A percentile compares a stretch with the other conserved stretches of the same genome.
Evolutionary conservation across 768 basidiomycete genomes (phyloP).

Genomic region (Tricholoma terreum): DNA sequence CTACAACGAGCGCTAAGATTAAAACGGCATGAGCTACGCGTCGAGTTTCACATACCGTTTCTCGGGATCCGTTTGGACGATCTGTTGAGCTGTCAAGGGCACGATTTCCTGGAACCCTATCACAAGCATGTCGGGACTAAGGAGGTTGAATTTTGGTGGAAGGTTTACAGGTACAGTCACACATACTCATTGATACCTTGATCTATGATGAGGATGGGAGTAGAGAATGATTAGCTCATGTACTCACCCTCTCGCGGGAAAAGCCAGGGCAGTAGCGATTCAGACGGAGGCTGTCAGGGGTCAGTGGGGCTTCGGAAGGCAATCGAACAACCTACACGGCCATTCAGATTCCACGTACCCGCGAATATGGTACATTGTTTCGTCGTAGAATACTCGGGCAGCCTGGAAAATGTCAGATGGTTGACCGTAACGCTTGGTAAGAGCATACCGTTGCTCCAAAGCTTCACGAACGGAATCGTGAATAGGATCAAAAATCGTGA

Average conservation of each 20-base stretch:
- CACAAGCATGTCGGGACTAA: constrained; percentile 84
- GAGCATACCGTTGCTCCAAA: constrained; percentile 61
- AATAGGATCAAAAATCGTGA: constrained; percentile 91
- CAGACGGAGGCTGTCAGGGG: constrained; percentile 58
- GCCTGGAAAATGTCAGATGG: constrained; percentile 35
- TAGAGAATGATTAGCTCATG: constrained; percentile 11
- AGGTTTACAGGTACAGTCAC: background rate
- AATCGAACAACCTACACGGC: constrained; percentile 51
- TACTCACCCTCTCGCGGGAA: constrained; percentile 77
- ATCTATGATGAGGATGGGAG: constrained; percentile 4
- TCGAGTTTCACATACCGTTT: constrained; percentile 57
- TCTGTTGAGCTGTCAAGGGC: constrained; percentile 95
- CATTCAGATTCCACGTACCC: constrained; percentile 97
- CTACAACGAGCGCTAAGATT: constrained; percentile 37
- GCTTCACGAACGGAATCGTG: constrained; percentile 80
- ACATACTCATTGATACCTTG: constrained; percentile 49
- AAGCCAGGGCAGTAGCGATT: constrained; percentile 85
- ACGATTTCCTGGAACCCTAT: constrained; percentile 98
- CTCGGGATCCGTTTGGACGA: constrained; percentile 92
- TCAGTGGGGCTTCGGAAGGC: background rate
- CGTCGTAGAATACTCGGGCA: constrained; percentile 81
- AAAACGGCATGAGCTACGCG: background rate
- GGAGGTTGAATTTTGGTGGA: constrained; percentile 9
- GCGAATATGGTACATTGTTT: constrained; percentile 72
- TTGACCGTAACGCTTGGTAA: background rate